Base-by-base conservation (phyloP, 2,329 filamentous ascomycete genomes). In the Trichoderma koningii region DNA sequence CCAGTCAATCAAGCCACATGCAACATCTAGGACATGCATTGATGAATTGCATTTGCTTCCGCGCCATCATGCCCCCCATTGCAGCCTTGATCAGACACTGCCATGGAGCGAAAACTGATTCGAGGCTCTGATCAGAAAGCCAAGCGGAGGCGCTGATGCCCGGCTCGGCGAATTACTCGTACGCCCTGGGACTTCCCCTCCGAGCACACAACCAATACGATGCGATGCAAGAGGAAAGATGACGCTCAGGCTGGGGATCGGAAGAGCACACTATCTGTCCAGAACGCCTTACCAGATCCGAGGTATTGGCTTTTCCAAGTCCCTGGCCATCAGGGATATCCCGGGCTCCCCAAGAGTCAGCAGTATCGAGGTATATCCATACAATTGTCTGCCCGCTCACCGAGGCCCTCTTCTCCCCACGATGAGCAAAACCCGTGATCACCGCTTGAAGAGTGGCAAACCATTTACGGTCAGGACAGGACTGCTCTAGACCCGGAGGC, bases 401-500 rank as follows among this genome's bases (percentile, higher is more conserved):
- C 45, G 56, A 60, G 28, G 34, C 34, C 45, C 34, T 42, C 19
- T 23, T 38, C 47, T 26, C 21, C 55, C 19, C 28, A n/a, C 1
- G 15, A 50, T 17, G 19, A 7, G 15, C 5, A 50, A 60, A 42
- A 19, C 59, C 42, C 50, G 59, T 62, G 48, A 62, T 62, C 17
- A 62, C 34, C 23, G 17, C 41, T 28, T 7, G 5, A 34, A n/a
- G 48, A 23, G 59, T 62, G 59, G 47, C 59, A 42, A 62, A 53
- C 59, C 42, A 52, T 52, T 61, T 61, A 26, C 26, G n/a, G 50
- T 30, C 15, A 19, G n/a, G 10, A 42, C 17, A 45, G 48, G 59
- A 52, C 59, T 62, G 59, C 38, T 45, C 59, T 62, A 62, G 59
- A 62, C 59, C 59, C 23, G 9, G 59, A 52, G 12, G 23, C 17